Evolutionary conservation across 192 early-diverging fungal genomes (phyloP).

Genomic region (Mortierella hygrophila): DNA sequence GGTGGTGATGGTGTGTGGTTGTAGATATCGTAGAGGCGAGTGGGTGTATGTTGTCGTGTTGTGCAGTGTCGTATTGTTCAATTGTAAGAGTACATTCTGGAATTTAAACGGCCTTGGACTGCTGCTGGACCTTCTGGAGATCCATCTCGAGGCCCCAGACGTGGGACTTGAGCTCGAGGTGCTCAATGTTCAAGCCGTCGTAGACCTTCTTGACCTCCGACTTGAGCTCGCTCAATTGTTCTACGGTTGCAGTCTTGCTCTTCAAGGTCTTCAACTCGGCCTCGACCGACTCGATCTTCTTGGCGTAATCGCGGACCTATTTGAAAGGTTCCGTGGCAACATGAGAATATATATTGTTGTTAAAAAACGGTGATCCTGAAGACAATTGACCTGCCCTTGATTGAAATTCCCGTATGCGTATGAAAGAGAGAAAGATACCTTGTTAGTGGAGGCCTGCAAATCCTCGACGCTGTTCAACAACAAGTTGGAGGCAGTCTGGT

Average conservation of each 20-base stretch:
- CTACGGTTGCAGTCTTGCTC: constrained; percentile 68
- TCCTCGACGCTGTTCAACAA: constrained; percentile 84
- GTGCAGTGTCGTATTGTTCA: background rate
- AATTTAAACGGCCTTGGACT: constrained; percentile 39
- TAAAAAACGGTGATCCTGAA: no score
- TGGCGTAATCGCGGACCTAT: constrained; percentile 78
- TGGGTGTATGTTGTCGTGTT: background rate
- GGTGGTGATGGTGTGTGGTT: background rate
- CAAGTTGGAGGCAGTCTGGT: constrained; percentile 77
- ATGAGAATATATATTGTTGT: background rate
- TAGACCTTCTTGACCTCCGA: constrained; percentile 67
- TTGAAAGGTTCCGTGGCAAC: background rate
- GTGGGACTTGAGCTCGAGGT: constrained; percentile 86
- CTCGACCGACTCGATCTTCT: constrained; percentile 85
- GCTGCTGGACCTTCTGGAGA: constrained; percentile 53
- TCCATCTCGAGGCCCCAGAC: constrained; percentile 80
- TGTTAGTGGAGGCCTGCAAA: constrained; percentile 80
- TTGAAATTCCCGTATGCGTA: no score
- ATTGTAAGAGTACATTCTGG: background rate
- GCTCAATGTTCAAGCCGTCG: constrained; percentile 83
- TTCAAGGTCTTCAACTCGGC: constrained; percentile 68
- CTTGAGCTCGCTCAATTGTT: constrained; percentile 66
- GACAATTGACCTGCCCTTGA: no score
- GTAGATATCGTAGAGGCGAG: background rate
- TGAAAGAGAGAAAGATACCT: constrained; percentile 56